Percentiles rank a stretch among this genome's conserved stretches.
phyloP scores from a whole-genome alignment of 164 flowering plant genomes.

The Nelumbo lutea region DNA sequence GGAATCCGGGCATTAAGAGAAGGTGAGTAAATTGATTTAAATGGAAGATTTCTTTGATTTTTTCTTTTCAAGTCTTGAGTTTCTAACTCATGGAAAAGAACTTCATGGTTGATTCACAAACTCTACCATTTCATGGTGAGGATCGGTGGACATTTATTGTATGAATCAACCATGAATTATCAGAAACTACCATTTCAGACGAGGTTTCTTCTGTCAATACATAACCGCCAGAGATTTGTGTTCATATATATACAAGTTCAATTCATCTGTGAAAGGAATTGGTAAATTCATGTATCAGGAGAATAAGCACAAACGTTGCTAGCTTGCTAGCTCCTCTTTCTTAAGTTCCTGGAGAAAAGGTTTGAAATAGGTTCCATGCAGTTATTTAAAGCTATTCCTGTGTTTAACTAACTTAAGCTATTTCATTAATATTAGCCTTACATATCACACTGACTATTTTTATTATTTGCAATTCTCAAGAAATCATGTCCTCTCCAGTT shows the following conservation, averaged over 20 bases:
- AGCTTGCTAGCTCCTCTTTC: too few relatives aligned
- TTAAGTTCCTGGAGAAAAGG: too few relatives aligned
- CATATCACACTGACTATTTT: conserved; percentile 1
- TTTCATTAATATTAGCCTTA: neutral
- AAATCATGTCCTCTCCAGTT: neutral
- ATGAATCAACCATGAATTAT: conserved; percentile 2
- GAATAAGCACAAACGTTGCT: conserved; percentile 18
- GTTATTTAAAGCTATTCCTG: conserved; percentile 13
- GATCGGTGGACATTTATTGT: neutral
- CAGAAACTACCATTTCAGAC: neutral
- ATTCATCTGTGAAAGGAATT: neutral
- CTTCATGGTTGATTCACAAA: neutral
- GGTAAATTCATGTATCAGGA: conserved; percentile 9
- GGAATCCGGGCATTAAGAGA: conserved; percentile 72
- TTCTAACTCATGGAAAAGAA: neutral
- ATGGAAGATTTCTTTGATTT: neutral
- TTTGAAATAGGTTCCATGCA: conserved; percentile 15
- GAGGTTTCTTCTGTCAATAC: conserved; percentile 3
- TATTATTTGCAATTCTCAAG: neutral
- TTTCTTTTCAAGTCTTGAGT: neutral
- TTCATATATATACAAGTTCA: neutral
- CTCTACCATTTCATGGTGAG: neutral
- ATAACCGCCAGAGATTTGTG: neutral
- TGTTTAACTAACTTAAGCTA: neutral
- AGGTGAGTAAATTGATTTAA: conserved; percentile 34